These are phyloP conservation scores for Ustulina deusta DNA, from an alignment of 2,329 filamentous ascomycete genomes.

Conservation along the genomic window DNA sequence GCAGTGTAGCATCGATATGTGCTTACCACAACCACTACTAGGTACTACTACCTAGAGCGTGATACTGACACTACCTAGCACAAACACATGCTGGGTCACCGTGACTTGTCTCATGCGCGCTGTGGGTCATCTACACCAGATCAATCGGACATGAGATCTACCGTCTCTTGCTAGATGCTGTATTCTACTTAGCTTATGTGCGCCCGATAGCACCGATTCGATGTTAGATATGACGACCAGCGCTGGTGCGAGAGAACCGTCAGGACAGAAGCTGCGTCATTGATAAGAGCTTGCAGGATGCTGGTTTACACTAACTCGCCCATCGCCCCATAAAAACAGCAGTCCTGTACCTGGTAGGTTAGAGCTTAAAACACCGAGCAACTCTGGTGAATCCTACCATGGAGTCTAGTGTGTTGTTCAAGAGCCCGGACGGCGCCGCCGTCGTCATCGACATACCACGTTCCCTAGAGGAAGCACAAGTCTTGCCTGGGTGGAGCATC, in stretches of 20 bases:
- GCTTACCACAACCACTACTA: background rate
- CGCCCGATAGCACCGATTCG: background rate
- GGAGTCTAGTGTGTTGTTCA: constrained; percentile 63
- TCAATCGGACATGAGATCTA: background rate
- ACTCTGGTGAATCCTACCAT: constrained; percentile 20
- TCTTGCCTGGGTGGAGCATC: constrained; percentile 54
- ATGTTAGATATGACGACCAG: background rate
- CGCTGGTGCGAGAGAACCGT: background rate
- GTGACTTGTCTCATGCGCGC: background rate
- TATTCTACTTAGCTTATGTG: background rate
- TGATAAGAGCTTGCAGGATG: constrained; percentile 3
- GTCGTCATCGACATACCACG: constrained; percentile 76
- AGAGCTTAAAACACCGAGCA: too few relatives aligned
- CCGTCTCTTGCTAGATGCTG: too few relatives aligned
- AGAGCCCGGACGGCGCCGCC: constrained; percentile 62
- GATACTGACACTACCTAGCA: background rate
- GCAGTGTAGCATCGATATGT: background rate
- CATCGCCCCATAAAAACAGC: background rate
- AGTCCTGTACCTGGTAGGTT: too few relatives aligned
- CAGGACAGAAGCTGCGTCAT: constrained; percentile 14
- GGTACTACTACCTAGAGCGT: too few relatives aligned
- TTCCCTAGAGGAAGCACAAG: constrained; percentile 76
- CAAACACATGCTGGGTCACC: background rate
- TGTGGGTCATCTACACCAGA: background rate
- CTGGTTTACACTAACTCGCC: background rate